Percentiles rank a stretch among this genome's conserved stretches.
These are phyloP conservation scores for Quercus parvula DNA, from an alignment of 306 rosid genomes.

Conservation along the genomic window DNA sequence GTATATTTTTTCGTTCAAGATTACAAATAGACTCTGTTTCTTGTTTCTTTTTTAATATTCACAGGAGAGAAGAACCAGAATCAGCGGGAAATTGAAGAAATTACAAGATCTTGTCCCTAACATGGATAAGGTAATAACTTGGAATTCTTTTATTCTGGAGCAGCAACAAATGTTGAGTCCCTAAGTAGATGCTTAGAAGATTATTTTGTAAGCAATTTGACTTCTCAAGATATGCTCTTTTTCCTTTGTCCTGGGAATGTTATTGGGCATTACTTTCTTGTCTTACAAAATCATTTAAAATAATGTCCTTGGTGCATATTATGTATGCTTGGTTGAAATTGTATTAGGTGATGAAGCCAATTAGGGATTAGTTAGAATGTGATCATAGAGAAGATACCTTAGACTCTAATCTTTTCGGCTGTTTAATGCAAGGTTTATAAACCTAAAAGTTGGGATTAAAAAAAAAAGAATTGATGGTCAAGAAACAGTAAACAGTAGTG, in stretches of 20 bases:
- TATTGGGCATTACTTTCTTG: neutral
- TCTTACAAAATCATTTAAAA: neutral
- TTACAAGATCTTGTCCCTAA: slow-evolving; percentile 92
- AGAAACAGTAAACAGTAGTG: neutral
- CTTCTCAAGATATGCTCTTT: no score
- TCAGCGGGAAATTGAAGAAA: slow-evolving; percentile 84
- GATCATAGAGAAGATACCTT: neutral
- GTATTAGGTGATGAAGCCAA: neutral
- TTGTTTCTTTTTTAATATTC: neutral
- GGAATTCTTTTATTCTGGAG: neutral
- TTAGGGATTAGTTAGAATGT: neutral
- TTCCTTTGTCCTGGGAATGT: neutral
- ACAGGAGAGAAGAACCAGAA: slow-evolving; percentile 91
- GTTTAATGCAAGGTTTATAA: neutral
- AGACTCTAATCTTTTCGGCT: neutral
- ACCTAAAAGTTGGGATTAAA: neutral
- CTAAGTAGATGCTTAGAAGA: neutral
- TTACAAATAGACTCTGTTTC: neutral
- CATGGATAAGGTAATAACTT: slow-evolving; percentile 77
- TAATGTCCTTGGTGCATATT: no score
- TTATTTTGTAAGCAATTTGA: neutral
- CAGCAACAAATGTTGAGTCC: neutral
- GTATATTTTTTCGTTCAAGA: neutral
- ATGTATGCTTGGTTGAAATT: neutral
- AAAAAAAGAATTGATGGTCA: neutral